Evolutionary conservation across 345 rosid genomes (phyloP).

Genomic region (Eucalyptus pauciflora): DNA sequence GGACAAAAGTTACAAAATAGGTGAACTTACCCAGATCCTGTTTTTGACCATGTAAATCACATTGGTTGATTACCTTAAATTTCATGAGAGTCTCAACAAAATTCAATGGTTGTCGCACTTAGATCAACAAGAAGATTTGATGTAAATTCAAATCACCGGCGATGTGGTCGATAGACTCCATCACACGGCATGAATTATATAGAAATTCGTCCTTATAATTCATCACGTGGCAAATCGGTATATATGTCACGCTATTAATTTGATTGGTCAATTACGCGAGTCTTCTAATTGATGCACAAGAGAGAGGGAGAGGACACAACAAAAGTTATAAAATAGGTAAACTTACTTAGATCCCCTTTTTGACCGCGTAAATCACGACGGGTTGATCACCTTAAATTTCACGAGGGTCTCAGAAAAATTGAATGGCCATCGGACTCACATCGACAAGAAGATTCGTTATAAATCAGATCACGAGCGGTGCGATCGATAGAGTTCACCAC

Average conservation of each 20-base stretch:
- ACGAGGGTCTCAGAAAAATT: neutral
- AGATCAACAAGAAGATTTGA: neutral
- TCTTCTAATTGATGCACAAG: neutral
- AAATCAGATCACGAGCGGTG: neutral
- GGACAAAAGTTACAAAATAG: neutral
- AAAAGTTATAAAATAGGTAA: neutral
- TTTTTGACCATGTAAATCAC: neutral
- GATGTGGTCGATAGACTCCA: neutral
- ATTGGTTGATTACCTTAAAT: neutral
- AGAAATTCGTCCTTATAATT: neutral
- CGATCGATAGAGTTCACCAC: neutral
- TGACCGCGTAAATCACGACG: neutral
- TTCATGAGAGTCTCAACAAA: neutral
- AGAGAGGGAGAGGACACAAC: neutral
- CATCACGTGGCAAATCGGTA: too few species aligned
- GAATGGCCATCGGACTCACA: rapidly evolving
- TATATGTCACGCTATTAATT: neutral
- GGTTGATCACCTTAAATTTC: neutral
- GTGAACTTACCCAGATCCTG: neutral
- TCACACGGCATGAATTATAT: neutral
- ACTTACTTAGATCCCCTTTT: rapidly evolving
- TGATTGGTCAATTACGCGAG: neutral
- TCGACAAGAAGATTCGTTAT: neutral
- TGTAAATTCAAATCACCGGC: neutral
- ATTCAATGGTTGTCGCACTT: neutral